Conservation (phyloP, 2,329 filamentous ascomycete species). For the Fusarium equiseti region DNA sequence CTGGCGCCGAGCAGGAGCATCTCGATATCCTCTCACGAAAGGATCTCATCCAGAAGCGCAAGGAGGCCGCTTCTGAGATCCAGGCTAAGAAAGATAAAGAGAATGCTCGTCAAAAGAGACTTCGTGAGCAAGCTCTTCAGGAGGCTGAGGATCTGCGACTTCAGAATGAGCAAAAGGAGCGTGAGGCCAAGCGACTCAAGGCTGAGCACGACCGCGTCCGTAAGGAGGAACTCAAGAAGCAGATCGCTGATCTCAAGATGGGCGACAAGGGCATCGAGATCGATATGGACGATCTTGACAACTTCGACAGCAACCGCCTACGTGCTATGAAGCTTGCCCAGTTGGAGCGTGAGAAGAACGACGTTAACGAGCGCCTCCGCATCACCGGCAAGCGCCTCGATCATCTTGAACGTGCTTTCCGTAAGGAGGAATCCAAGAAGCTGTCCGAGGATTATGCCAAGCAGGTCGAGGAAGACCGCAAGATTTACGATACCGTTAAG, state of each 20-base stretch:
- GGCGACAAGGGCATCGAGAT: conserved; percentile 81
- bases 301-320: conserved; percentile 88
- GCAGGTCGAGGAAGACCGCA: conserved; percentile 82
- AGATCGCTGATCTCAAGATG: conserved; percentile 90
- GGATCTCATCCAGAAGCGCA: conserved; percentile 94
- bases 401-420: conserved; percentile 95
- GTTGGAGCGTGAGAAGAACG: conserved; percentile 97
- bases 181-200: conserved; percentile 86
- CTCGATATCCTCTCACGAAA: conserved; percentile 86
- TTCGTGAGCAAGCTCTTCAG: conserved; percentile 87
- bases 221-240: conserved; percentile 93
- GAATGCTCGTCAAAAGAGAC: conserved; percentile 87
- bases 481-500: conserved; percentile 84
- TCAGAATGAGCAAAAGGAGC: conserved; percentile 91
- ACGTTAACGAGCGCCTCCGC: conserved; percentile 89
- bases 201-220: conserved; percentile 91
- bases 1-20: conserved; percentile 93
- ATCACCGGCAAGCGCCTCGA: conserved; percentile 96
- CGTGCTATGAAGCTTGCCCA: conserved; percentile 95
- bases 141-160: conserved; percentile 91
- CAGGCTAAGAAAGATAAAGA: conserved; percentile 92
- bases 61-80: conserved; percentile 91
- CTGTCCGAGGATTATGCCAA: conserved; percentile 84
- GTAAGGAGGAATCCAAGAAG: conserved; percentile 95
- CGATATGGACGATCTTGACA: conserved; percentile 83